These are phyloP conservation scores for Penicillium sp. DNA, from an alignment of 2,329 filamentous ascomycete genomes.

Conservation along the genomic window DNA sequence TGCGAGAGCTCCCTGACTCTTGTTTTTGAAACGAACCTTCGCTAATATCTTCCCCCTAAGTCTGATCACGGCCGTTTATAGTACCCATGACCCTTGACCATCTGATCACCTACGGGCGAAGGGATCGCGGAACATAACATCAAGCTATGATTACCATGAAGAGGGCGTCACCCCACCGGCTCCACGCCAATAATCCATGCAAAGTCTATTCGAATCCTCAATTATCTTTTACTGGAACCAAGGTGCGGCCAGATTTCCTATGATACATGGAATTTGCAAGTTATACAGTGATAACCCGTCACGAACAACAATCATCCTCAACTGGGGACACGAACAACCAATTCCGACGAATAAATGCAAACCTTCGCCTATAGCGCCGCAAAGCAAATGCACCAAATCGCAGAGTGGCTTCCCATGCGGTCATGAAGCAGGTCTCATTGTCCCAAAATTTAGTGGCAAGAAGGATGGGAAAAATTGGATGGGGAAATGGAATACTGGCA, in stretches of 20 bases:
- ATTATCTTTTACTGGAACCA: constrained; percentile 10
- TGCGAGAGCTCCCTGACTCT: constrained; percentile 24
- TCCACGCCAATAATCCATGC: not conserved
- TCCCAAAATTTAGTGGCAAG: not conserved
- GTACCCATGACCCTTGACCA: not conserved
- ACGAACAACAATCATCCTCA: constrained; percentile 3
- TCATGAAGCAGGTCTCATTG: constrained; percentile 7
- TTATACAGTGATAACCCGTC: constrained; percentile 14
- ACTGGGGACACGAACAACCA: not conserved
- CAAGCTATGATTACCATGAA: not conserved
- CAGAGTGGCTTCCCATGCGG: not conserved
- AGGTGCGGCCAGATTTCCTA: constrained; percentile 11
- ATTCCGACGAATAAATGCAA: constrained; percentile 10
- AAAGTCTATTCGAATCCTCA: constrained; percentile 9
- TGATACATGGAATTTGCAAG: constrained; percentile 19
- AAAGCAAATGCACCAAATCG: constrained; percentile 11
- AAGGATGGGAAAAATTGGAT: not conserved
- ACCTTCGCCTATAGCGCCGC: constrained; percentile 8
- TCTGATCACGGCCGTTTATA: not conserved
- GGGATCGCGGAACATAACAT: not conserved
- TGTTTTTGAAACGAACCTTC: not conserved
- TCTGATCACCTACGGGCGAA: not conserved
- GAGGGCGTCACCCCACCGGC: not conserved
- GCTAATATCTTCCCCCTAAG: constrained; percentile 7
- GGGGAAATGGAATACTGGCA: not conserved